These are phyloP conservation scores for Lactifluus hygrophoroides DNA, from an alignment of 768 basidiomycete genomes.

Conservation along the genomic window DNA sequence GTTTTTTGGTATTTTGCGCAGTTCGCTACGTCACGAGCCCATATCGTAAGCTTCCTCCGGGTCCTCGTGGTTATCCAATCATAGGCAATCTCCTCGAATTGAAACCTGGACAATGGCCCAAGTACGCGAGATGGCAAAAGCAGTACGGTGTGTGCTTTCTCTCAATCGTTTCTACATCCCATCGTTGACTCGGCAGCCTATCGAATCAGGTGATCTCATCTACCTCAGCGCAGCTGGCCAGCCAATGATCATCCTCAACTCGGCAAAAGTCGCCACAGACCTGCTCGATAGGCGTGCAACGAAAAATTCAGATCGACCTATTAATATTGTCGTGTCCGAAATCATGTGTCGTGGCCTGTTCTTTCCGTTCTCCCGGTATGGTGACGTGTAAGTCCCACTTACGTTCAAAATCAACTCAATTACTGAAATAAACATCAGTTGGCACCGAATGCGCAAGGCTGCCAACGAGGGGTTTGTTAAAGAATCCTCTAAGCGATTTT, in stretches of 20 bases:
- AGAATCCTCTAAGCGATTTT: background rate
- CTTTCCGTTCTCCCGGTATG: background rate
- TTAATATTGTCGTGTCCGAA: background rate
- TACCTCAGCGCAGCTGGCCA: background rate
- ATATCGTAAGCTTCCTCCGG: too few relatives aligned
- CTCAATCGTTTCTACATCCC: background rate
- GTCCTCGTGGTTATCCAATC: too few relatives aligned
- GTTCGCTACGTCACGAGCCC: too few relatives aligned
- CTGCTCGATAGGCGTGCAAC: background rate
- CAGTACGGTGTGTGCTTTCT: too few relatives aligned
- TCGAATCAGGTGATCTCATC: background rate
- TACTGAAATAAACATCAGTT: background rate
- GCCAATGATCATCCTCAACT: too few relatives aligned
- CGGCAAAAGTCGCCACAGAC: background rate
- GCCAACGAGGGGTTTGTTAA: background rate
- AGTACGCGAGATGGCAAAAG: too few relatives aligned
- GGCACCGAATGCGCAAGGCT: background rate
- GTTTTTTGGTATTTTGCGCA: too few relatives aligned
- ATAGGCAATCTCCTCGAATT: too few relatives aligned
- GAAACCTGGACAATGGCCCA: too few relatives aligned
- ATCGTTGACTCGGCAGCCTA: background rate
- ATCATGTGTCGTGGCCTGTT: background rate
- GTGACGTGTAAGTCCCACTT: background rate
- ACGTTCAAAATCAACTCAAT: background rate
- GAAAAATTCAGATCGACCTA: background rate